phyloP scores from a whole-genome alignment of 179 eudicot genomes.

The Silene coronaria region DNA sequence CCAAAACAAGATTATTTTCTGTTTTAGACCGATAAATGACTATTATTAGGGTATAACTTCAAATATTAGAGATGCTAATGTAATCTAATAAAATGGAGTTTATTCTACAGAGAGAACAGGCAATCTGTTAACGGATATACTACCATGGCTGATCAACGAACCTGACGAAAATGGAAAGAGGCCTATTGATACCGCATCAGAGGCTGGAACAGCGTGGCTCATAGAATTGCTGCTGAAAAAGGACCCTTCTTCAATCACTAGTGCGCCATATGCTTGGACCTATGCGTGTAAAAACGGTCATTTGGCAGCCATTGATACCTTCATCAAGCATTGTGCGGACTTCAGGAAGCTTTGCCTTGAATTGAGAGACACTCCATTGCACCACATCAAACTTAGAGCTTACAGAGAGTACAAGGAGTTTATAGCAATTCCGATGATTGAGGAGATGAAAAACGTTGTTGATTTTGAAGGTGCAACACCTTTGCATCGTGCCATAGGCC shows the following conservation, averaged over 20 bases:
- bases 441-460: constrained; percentile 4
- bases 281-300: constrained; percentile 15
- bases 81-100: too few species aligned
- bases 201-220: constrained; percentile 15
- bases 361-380: constrained; percentile 15
- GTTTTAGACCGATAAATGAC: too few species aligned
- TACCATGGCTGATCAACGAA: constrained; percentile 6
- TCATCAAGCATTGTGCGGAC: constrained; percentile 4
- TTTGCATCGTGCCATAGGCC: constrained; percentile 13
- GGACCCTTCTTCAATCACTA: constrained; percentile 6
- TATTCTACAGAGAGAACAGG: constrained; percentile 3
- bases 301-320: constrained; percentile 2
- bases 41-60: too few species aligned
- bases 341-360: constrained; percentile 10
- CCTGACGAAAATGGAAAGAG: constrained; percentile 10
- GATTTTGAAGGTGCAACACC: constrained; percentile 19
- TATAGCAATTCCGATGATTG: not conserved
- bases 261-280: constrained; percentile 13
- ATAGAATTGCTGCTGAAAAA: constrained; percentile 3
- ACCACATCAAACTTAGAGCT: constrained; percentile 3
- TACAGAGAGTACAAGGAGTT: constrained; percentile 14
- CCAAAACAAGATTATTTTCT: too few species aligned
- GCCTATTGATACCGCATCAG: constrained; percentile 15
- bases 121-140: not conserved
- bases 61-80: too few species aligned